Evolutionary conservation across 352 stramenopile species (phyloP).

Genomic region (Plasmopara viticola): DNA sequence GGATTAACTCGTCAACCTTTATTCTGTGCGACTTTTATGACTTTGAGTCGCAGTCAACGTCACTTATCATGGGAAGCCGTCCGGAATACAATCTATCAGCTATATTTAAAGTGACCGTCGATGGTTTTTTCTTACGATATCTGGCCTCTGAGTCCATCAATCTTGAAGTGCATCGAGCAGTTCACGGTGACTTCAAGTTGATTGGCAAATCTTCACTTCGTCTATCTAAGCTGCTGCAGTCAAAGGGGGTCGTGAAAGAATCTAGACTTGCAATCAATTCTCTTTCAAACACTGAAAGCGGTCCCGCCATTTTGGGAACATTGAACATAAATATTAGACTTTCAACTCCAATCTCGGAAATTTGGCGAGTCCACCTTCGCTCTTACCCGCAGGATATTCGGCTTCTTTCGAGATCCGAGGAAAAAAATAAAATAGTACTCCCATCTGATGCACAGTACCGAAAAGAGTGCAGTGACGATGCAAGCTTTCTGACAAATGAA

Average conservation of each 20-base stretch:
- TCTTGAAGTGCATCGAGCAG: conserved; percentile 86
- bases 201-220: conserved; percentile 61
- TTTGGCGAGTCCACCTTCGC: conserved; percentile 87
- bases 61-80: conserved; percentile 69
- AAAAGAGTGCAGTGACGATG: conserved; percentile 19
- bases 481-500: conserved; percentile 35
- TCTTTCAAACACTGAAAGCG: conserved; percentile 13
- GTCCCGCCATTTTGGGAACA: conserved; percentile 41
- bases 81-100: conserved; percentile 89
- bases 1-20: conserved; percentile 81
- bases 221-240: conserved; percentile 68
- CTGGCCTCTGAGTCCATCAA: conserved; percentile 81
- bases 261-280: conserved; percentile 39
- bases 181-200: conserved; percentile 85
- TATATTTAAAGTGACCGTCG: conserved; percentile 89
- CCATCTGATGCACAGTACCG: conserved; percentile 11
- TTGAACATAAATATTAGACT: conserved; percentile 83
- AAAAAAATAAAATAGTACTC: conserved; percentile 1
- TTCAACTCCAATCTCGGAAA: conserved; percentile 84
- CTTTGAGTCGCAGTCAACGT: conserved; percentile 90
- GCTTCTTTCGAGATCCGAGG: conserved; percentile 29
- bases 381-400: conserved; percentile 81
- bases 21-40: conserved; percentile 92
- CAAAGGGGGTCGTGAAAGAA: conserved; percentile 71
- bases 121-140: conserved; percentile 90